These are phyloP conservation scores for Talaromyces liani DNA, from an alignment of 495 filamentous ascomycete genomes.

Conservation along the genomic window DNA sequence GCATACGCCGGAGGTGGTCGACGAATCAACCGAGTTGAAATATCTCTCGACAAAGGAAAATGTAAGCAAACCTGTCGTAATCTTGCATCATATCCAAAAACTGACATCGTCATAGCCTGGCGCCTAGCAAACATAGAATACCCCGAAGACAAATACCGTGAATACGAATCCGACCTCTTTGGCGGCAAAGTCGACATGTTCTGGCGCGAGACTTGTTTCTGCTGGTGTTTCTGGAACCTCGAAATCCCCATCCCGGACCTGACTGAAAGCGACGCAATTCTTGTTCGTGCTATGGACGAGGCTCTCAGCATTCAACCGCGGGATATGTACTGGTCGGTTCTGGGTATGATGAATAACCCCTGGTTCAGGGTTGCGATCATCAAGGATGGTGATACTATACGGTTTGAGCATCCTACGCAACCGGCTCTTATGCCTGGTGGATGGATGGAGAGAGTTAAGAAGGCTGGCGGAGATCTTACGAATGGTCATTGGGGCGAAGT, in stretches of 20 bases:
- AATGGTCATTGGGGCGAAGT: conserved; percentile 88
- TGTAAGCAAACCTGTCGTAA: conserved; percentile 16
- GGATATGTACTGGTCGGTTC: conserved; percentile 95
- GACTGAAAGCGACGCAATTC: conserved; percentile 57
- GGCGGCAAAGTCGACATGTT: conserved; percentile 77
- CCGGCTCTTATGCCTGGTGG: conserved; percentile 73
- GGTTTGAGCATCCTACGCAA: conserved; percentile 88
- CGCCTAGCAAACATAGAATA: conserved; percentile 73
- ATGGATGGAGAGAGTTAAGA: conserved; percentile 97
- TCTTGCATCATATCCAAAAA: not conserved
- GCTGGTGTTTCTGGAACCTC: conserved; percentile 92
- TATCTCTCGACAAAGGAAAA: conserved; percentile 78
- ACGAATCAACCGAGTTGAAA: conserved; percentile 73
- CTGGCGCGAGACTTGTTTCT: conserved; percentile 76
- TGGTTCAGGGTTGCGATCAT: conserved; percentile 84
- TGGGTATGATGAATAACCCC: conserved; percentile 99
- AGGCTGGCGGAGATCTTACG: conserved; percentile 68
- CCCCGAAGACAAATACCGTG: conserved; percentile 79
- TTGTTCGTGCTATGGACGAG: conserved; percentile 90
- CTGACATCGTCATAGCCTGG: conserved; percentile 50
- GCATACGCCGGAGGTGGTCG: conserved; percentile 89
- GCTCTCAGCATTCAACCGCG: conserved; percentile 78
- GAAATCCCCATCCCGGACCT: conserved; percentile 60
- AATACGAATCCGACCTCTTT: conserved; percentile 58
- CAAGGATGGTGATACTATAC: conserved; percentile 57